Evolutionary conservation across 495 filamentous ascomycete species (phyloP), one percentile per base, ranked within the genome.

Genomic region (Cetradonia linearis): DNA sequence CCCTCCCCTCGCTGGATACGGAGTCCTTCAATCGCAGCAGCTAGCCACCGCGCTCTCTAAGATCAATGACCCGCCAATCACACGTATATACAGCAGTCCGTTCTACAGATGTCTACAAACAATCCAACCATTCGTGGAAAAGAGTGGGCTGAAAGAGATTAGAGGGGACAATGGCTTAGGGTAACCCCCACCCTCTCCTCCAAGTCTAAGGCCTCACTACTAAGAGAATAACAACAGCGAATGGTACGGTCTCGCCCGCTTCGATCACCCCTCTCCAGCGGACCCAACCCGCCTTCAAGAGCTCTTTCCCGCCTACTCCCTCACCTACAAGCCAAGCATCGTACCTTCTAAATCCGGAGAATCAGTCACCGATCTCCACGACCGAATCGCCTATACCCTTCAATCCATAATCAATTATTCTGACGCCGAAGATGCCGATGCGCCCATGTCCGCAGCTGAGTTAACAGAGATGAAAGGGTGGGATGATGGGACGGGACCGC

Each of bases 101-200:
- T 96, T 91, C 68, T 97, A 95, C 71, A 82, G 93, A 57, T 98
- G 93, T 70, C 74, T 97, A 23, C 88, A 96, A 71, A 97, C 93
- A 0, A 80, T 96, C 46, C 68, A 73, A 56, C 65, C 65, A 0
- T 80, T 82, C 27, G 78, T 88, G 13, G 78, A 84, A 62, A 70
- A 70, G 31, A 71, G 85, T 62, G 74, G 72, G 53, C 65, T 46
- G 5, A 46, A 70, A 58, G 66, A 75, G 52, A 82, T 92, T 34
- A 78, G 82, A 34, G 78, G 83, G 50, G 89, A 95, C 68, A 84
- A 82, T 64, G 89, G 89, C 10, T 57, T 95, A 49, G 88, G 87
- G 81, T 82, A 67, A 14, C 4, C 2, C 16, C 49, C 16, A 6
- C 27, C 28, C 3, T 50, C 27, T 6, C 34, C 40, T 23, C 10